Conservation (phyloP, 108 stramenopile species). For the Cyclotella baltica region DNA sequence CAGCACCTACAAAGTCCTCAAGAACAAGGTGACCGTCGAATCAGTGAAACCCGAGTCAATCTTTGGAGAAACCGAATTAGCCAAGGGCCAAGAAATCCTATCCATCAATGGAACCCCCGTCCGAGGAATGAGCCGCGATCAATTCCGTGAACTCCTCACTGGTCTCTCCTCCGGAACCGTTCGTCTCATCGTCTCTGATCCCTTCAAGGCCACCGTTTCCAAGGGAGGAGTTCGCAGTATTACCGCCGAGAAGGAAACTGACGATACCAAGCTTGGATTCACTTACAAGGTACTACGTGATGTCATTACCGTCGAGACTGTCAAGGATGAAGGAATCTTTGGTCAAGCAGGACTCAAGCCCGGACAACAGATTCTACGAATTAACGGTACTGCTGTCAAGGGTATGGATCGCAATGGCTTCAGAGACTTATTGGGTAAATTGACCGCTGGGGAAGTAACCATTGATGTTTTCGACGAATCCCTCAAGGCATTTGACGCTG, state of each 20-base stretch:
- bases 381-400: neutral
- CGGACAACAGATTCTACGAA: neutral
- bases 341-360: neutral
- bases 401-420: neutral
- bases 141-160: neutral
- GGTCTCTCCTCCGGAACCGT: neutral
- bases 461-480: neutral
- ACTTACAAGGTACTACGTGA: neutral
- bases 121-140: neutral
- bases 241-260: neutral
- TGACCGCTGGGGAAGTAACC: neutral
- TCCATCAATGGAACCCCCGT: neutral
- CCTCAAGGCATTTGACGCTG: neutral
- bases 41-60: neutral
- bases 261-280: slow-evolving; percentile 5
- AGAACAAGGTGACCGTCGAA: neutral
- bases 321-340: slow-evolving; percentile 2
- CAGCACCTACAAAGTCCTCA: neutral
- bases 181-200: neutral
- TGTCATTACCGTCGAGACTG: neutral
- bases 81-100: slow-evolving; percentile 1
- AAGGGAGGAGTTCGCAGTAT: neutral
- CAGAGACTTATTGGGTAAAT: neutral
- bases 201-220: neutral
- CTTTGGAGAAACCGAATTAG: neutral